Conservation (phyloP, 306 rosid species). For the Senna tora region DNA sequence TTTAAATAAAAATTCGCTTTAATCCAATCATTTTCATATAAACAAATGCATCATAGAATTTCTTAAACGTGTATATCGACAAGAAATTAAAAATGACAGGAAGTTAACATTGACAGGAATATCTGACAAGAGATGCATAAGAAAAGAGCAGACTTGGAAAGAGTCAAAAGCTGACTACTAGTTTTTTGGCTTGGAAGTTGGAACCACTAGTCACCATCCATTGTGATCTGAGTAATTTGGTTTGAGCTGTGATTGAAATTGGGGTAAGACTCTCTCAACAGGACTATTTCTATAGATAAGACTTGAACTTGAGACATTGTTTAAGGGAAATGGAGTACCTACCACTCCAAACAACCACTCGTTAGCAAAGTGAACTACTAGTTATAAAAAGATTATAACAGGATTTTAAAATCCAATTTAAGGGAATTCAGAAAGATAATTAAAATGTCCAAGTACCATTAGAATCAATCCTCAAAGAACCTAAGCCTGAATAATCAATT, state of each 20-base stretch:
- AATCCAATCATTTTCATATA: neutral
- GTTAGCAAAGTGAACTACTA: neutral
- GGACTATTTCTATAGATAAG: too few species aligned
- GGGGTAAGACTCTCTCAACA: too few species aligned
- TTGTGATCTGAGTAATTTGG: too few species aligned
- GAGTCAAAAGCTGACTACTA: too few species aligned
- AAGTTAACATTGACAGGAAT: neutral
- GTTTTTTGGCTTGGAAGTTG: too few species aligned
- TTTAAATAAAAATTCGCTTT: slow-evolving; percentile 20
- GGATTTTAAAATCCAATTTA: neutral
- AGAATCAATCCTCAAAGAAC: slow-evolving; percentile 23
- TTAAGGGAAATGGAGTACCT: too few species aligned
- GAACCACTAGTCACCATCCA: too few species aligned
- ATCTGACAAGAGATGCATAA: neutral
- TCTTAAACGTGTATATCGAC: slow-evolving; percentile 1
- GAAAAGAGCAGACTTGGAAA: neutral
- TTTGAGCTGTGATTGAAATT: too few species aligned
- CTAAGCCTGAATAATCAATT: neutral
- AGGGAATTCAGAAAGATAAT: neutral
- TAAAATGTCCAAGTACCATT: slow-evolving; percentile 17
- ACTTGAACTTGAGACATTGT: too few species aligned
- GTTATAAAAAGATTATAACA: neutral
- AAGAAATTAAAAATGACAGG: neutral
- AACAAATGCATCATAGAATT: neutral
- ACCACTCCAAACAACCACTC: too few species aligned